Percentiles rank a stretch among this genome's conserved stretches.
These are phyloP conservation scores for Gliomastix tumulicola DNA, from an alignment of 2,329 filamentous ascomycete species.

Conservation along the genomic window DNA sequence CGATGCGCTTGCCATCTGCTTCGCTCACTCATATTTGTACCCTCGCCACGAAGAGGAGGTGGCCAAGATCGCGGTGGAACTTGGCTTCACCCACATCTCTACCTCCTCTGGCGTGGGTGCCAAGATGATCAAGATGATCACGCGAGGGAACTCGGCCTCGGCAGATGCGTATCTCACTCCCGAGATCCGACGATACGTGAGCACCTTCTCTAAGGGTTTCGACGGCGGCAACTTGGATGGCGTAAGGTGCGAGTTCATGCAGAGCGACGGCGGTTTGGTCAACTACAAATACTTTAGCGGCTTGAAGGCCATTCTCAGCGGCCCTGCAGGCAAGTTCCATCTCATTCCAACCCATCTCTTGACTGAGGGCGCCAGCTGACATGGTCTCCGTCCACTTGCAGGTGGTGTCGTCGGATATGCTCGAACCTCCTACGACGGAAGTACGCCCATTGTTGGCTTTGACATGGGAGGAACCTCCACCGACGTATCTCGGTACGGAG, in stretches of 20 bases:
- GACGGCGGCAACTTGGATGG: slow-evolving; percentile 67
- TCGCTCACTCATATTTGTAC: slow-evolving; percentile 86
- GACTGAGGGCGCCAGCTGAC: no score
- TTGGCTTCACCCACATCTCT: slow-evolving; percentile 66
- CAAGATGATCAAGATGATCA: slow-evolving; percentile 63
- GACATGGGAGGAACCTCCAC: slow-evolving; percentile 59
- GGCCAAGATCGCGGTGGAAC: slow-evolving; percentile 63
- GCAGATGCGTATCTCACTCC: slow-evolving; percentile 68
- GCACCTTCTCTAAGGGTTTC: slow-evolving; percentile 58
- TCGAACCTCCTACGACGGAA: slow-evolving; percentile 60
- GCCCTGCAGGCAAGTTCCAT: slow-evolving; percentile 28
- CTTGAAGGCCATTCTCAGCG: slow-evolving; percentile 57
- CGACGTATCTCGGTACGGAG: slow-evolving; percentile 63
- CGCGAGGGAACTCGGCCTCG: slow-evolving; percentile 59
- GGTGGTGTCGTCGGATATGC: slow-evolving; percentile 67
- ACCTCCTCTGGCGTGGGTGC: slow-evolving; percentile 61
- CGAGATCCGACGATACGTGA: slow-evolving; percentile 61
- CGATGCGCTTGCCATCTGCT: slow-evolving; percentile 71
- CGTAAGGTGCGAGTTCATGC: slow-evolving; percentile 79
- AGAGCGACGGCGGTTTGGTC: slow-evolving; percentile 34
- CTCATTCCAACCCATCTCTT: background rate
- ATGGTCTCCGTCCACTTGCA: slow-evolving; percentile 29
- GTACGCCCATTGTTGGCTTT: slow-evolving; percentile 48
- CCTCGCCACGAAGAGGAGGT: slow-evolving; percentile 72
- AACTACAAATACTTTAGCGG: slow-evolving; percentile 55